phyloP scores from a whole-genome alignment of 371 early-diverging fungal species.

The Apophysomyces elegans region DNA sequence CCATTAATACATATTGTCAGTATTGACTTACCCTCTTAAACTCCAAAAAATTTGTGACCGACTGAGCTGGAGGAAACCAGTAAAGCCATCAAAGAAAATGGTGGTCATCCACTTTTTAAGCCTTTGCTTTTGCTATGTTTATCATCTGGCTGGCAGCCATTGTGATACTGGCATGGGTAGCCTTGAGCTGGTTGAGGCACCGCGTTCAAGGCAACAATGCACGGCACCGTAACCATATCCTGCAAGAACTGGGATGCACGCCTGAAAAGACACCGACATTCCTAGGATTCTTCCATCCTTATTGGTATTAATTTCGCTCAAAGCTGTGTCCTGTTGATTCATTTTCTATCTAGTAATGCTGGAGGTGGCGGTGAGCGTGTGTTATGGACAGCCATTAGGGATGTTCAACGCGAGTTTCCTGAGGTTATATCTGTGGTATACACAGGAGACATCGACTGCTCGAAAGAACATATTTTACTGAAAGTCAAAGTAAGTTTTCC shows the following conservation, averaged over 20 bases:
- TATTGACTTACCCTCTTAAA: no score
- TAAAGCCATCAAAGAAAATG: not conserved
- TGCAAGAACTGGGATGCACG: slow-evolving; percentile 27
- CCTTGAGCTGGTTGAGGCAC: slow-evolving; percentile 21
- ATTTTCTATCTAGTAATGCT: slow-evolving; percentile 65
- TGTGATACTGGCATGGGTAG: slow-evolving; percentile 16
- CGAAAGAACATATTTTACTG: slow-evolving; percentile 57
- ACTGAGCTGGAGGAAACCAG: not conserved
- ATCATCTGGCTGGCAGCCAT: slow-evolving; percentile 33
- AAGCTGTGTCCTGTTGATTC: slow-evolving; percentile 1
- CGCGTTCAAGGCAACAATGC: slow-evolving; percentile 21
- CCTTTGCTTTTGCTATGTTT: slow-evolving; percentile 25
- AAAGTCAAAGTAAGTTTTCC: slow-evolving; percentile 60
- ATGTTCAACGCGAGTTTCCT: slow-evolving; percentile 69
- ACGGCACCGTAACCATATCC: slow-evolving; percentile 26
- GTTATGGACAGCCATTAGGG: slow-evolving; percentile 86
- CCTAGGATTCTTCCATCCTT: slow-evolving; percentile 90
- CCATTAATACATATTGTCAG: no score
- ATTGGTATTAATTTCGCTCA: slow-evolving; percentile 56
- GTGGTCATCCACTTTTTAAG: not conserved
- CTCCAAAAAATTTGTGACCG: not conserved
- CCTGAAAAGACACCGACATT: slow-evolving; percentile 29
- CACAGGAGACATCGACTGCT: slow-evolving; percentile 69
- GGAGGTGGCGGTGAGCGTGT: slow-evolving; percentile 98
- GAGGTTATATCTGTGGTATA: slow-evolving; percentile 77